Evolutionary conservation across 2,329 filamentous ascomycete genomes (phyloP), one percentile per base, ranked within the genome.

Genomic region (Hirsutella rhossiliensis): DNA sequence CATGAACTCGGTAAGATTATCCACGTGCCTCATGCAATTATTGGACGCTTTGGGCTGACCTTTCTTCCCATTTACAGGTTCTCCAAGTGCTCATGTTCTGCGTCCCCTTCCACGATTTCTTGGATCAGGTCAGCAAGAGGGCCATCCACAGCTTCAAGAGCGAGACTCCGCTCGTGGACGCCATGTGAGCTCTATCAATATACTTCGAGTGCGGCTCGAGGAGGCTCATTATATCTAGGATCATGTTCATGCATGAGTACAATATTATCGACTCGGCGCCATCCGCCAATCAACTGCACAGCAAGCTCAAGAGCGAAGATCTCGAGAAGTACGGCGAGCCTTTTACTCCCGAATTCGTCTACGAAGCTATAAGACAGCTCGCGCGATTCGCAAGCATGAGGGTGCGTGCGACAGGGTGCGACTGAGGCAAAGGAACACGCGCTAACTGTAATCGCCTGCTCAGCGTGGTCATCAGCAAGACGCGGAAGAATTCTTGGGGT

Each of bases 381-480:
- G 83, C 88, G 38, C 80, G 88, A 43, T 98, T 98, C 63, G 82
- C 86, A 20, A 86, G 84, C 57, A 96, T 98, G 88, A 82, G 85
- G 60, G 84, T 88, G 71, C 62, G 80, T 42, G 23, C 23, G 4
- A 23, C 23, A 40, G n/a, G 38, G 12, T 8, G 18, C 11, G 12
- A 4, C 17, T 20, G 11, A 19, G n/a, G 9, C 17, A 9, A n/a
- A 28, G n/a, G 5, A 6, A n/a, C 2, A 34, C 31, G 12, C 20
- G 40, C 17, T 27, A 6, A 42, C n/a, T 9, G 11, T 28, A 40
- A 7, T 44, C 12, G 15, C 1, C 64, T 44, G 42, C 23, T n/a
- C 50, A 88, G 82, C 84, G 88, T 48, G 92, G 92, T 15, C 90
- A 96, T 55, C 92, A 98, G 61, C 90, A 98, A 69, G 92, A 98